Conservation (phyloP, 164 flowering plant genomes). For the Umbellularia californica region DNA sequence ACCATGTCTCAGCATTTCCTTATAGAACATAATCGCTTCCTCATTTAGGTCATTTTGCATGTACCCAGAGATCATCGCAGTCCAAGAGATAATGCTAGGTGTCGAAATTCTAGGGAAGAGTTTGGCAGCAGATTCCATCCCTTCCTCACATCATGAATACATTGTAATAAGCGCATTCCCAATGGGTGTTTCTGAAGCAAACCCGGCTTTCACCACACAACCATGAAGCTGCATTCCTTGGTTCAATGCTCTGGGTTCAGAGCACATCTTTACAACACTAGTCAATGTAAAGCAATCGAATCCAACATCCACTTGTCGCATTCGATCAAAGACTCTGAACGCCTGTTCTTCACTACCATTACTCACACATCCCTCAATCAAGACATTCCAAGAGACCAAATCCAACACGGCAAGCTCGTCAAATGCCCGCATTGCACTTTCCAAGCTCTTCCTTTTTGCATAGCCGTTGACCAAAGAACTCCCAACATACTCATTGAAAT, state of each 20-base stretch:
- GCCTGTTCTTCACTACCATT: constrained; percentile 22
- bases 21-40: constrained; percentile 24
- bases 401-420: constrained; percentile 22
- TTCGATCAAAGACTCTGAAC: constrained; percentile 16
- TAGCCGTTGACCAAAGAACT: constrained; percentile 25
- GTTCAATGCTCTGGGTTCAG: constrained; percentile 18
- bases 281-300: constrained; percentile 29
- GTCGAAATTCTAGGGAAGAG: constrained; percentile 12
- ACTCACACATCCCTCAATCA: constrained; percentile 24
- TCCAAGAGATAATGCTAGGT: constrained; percentile 29
- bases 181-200: constrained; percentile 22
- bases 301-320: constrained; percentile 16
- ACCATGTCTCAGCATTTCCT: constrained; percentile 21
- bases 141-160: constrained; percentile 28
- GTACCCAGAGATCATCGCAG: constrained; percentile 25
- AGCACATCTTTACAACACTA: constrained; percentile 23
- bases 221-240: constrained; percentile 25
- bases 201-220: constrained; percentile 20
- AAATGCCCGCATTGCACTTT: constrained; percentile 19
- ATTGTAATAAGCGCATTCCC: constrained; percentile 28
- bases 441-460: constrained; percentile 22
- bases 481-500: constrained; percentile 25
- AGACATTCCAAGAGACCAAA: constrained; percentile 29
- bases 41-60: constrained; percentile 24
- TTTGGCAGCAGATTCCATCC: constrained; percentile 14